phyloP scores from a whole-genome alignment of 345 rosid genomes.

The Rhodamnia argentea region DNA sequence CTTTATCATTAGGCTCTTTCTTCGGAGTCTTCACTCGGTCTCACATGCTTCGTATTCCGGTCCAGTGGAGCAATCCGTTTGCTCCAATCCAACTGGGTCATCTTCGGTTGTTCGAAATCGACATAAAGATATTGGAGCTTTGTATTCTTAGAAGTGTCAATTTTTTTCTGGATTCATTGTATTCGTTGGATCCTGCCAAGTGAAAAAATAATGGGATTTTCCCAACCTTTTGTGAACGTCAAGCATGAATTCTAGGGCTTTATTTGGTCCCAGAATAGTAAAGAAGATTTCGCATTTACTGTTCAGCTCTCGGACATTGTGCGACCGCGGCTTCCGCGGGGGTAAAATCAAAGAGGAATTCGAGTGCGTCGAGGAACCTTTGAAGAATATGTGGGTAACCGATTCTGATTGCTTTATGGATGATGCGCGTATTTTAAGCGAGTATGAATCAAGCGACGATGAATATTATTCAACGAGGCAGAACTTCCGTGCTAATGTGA shows the following conservation, averaged over 20 bases:
- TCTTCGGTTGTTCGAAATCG: not conserved
- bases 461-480: conserved; percentile 10
- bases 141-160: not conserved
- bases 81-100: not conserved
- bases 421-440: conserved; percentile 11
- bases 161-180: not conserved
- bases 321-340: not conserved
- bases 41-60: not conserved
- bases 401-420: conserved; percentile 16
- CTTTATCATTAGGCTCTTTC: not conserved
- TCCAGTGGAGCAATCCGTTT: not conserved
- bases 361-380: conserved; percentile 42
- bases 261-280: not conserved
- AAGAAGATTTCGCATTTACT: not conserved
- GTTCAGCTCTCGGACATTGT: not conserved
- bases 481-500: conserved; percentile 24
- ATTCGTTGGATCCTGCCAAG: not conserved
- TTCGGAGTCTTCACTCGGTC: not conserved
- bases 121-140: not conserved
- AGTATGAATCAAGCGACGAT: conserved; percentile 1
- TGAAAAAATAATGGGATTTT: not conserved
- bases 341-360: conserved; percentile 17
- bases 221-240: not conserved
- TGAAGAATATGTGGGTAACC: conserved; percentile 32
- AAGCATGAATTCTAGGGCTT: not conserved